Evolutionary conservation across 2,329 filamentous ascomycete species (phyloP), one percentile per base, ranked within the genome.

Genomic region (Penicillium nordicum): DNA sequence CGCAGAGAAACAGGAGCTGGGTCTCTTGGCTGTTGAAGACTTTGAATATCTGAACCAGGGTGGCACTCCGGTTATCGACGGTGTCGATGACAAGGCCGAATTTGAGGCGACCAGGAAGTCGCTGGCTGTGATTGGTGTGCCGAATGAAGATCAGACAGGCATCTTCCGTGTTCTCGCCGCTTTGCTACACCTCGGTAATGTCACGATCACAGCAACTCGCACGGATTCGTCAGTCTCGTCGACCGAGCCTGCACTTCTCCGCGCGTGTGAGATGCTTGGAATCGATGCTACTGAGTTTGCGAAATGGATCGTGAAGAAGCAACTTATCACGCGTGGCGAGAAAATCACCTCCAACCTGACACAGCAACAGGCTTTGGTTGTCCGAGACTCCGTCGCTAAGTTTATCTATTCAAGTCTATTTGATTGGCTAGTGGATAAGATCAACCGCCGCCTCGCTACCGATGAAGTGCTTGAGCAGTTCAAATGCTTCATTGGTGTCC

Each of bases 241-340:
- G 0, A 85, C 85, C 0, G 94, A 99, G 70, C 89, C 92, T 4
- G 87, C 92, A 16, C 79, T 99, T 51, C 83, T 89, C 53, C 88
- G 87, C 67, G 93, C 94, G 55, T 92, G 90, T 70, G 79, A 83
- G 12, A 89, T 97, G 58, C 84, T 99, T 36, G 94, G 94, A 23
- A 95, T 99, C 57, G 86, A 97, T 72, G 83, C 87, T 2, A 79
- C 83, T 30, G 90, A 92, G 64, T 97, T 99, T 70, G 88, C 94
- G 49, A 96, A 93, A 75, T 99, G 94, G 94, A 97, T 92, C 50
- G 90, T 97, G 60, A 99, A 99, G 84, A 99, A 99, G 79, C 94
- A 99, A 76, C 84, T 99, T 57, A 86, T 97, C 62, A 99, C 94
- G 14, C 86, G 94, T 71, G 94, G 92, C 46, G 94, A 99, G 74